Conservation (phyloP, 805 yeast genomes). For the Saturnispora gosingensis region DNA sequence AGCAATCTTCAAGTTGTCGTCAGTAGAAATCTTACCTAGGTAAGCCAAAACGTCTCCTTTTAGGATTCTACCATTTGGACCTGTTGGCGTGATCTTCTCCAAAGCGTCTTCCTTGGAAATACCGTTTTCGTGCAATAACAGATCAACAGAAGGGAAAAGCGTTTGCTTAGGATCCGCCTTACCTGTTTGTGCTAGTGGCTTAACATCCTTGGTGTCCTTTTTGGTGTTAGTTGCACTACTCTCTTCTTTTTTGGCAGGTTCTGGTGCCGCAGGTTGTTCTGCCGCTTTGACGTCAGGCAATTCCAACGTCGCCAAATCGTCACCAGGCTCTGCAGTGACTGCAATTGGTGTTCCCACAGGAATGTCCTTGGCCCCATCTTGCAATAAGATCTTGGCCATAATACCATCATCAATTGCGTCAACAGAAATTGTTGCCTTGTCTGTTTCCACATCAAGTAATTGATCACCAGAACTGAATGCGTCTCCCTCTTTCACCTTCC, state of each 20-base stretch:
- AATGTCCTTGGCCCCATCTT: constrained; percentile 70
- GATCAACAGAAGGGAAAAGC: constrained; percentile 70
- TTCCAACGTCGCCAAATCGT: constrained; percentile 59
- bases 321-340: constrained; percentile 77
- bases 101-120: constrained; percentile 67
- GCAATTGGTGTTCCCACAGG: constrained; percentile 91
- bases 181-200: constrained; percentile 12
- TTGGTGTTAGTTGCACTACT: constrained; percentile 10
- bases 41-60: constrained; percentile 88
- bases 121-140: constrained; percentile 49
- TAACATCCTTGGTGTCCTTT: not conserved
- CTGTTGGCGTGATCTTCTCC: constrained; percentile 67
- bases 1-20: constrained; percentile 44
- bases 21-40: constrained; percentile 60
- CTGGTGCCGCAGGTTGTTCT: constrained; percentile 15
- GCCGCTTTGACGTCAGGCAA: constrained; percentile 39
- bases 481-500: constrained; percentile 81
- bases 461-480: constrained; percentile 75
- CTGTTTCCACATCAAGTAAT: constrained; percentile 74
- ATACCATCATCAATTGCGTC: constrained; percentile 91
- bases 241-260: not conserved
- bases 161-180: constrained; percentile 60
- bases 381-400: constrained; percentile 62
- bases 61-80: constrained; percentile 79
- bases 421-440: constrained; percentile 74